phyloP scores from a whole-genome alignment of 441 rosid genomes.

The Brassica balearica region DNA sequence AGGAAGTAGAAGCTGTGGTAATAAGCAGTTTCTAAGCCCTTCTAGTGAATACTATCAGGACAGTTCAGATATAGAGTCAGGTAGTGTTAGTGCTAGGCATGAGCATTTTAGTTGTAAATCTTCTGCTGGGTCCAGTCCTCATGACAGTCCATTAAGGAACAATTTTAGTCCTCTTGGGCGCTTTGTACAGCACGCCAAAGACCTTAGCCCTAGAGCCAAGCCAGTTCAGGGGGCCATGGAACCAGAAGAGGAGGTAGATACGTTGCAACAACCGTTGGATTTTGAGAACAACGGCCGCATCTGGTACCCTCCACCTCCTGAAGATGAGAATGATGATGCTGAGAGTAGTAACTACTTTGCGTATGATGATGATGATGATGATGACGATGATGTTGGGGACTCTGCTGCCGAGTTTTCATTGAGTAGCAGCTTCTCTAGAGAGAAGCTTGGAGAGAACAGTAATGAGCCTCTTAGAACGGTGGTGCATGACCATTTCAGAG shows the following conservation, averaged over 20 bases:
- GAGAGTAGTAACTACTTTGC: constrained; percentile 69
- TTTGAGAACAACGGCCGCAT: constrained; percentile 82
- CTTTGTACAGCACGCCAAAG: constrained; percentile 74
- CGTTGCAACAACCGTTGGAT: constrained; percentile 61
- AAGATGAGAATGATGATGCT: constrained; percentile 77
- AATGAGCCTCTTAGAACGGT: constrained; percentile 76
- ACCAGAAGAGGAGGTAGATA: too few species aligned
- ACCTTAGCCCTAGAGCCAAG: constrained; percentile 21
- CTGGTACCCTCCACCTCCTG: constrained; percentile 94
- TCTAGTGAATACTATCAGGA: constrained; percentile 70
- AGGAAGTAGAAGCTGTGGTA: constrained; percentile 57
- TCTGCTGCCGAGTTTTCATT: constrained; percentile 76
- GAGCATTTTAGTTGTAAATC: constrained; percentile 76
- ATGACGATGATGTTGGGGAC: constrained; percentile 80
- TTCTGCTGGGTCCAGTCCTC: constrained; percentile 82
- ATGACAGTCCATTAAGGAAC: constrained; percentile 90
- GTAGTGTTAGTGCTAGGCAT: constrained; percentile 82
- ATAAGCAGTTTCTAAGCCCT: constrained; percentile 71
- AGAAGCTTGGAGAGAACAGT: constrained; percentile 66
- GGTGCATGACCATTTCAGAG: constrained; percentile 91
- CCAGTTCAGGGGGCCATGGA: too few species aligned
- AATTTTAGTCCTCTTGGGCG: constrained; percentile 79
- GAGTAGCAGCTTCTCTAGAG: constrained; percentile 79
- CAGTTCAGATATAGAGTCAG: constrained; percentile 76
- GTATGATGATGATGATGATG: constrained; percentile 89